Percentiles rank a stretch among this genome's conserved stretches.
Conservation (phyloP, 805 yeast genomes). For the Yamadazyma sp. region DNA sequence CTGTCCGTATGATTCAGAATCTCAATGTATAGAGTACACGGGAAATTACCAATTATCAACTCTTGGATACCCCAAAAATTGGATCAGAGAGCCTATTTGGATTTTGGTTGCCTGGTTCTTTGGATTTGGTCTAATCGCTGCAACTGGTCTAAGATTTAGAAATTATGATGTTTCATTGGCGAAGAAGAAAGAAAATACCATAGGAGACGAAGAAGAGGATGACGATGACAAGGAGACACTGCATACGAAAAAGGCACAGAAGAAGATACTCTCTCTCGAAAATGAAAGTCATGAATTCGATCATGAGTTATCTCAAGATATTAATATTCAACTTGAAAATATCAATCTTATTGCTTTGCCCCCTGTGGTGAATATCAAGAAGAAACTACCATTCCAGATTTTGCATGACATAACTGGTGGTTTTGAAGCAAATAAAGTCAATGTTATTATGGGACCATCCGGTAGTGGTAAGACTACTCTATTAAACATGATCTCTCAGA, state of each 20-base stretch:
- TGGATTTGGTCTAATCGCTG: slow-evolving; percentile 52
- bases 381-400: slow-evolving; percentile 11
- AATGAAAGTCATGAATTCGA: slow-evolving; percentile 1
- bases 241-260: neutral
- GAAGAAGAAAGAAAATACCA: slow-evolving; percentile 31
- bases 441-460: slow-evolving; percentile 48
- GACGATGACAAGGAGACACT: slow-evolving; percentile 6
- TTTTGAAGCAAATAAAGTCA: slow-evolving; percentile 33
- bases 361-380: slow-evolving; percentile 32
- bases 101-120: slow-evolving; percentile 58
- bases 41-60: slow-evolving; percentile 54
- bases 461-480: slow-evolving; percentile 47
- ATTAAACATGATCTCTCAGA: slow-evolving; percentile 48
- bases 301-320: slow-evolving; percentile 15
- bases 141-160: slow-evolving; percentile 45
- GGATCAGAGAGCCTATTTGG: slow-evolving; percentile 67
- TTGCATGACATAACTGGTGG: slow-evolving; percentile 30
- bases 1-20: slow-evolving; percentile 39
- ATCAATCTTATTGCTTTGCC: slow-evolving; percentile 50
- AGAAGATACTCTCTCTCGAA: no score
- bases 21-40: slow-evolving; percentile 41
- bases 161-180: slow-evolving; percentile 57
- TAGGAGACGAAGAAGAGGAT: slow-evolving; percentile 27
- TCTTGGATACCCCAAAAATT: slow-evolving; percentile 61
- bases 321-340: slow-evolving; percentile 21